phyloP scores from a whole-genome alignment of 345 rosid species.

The Moricandia moricandioides region DNA sequence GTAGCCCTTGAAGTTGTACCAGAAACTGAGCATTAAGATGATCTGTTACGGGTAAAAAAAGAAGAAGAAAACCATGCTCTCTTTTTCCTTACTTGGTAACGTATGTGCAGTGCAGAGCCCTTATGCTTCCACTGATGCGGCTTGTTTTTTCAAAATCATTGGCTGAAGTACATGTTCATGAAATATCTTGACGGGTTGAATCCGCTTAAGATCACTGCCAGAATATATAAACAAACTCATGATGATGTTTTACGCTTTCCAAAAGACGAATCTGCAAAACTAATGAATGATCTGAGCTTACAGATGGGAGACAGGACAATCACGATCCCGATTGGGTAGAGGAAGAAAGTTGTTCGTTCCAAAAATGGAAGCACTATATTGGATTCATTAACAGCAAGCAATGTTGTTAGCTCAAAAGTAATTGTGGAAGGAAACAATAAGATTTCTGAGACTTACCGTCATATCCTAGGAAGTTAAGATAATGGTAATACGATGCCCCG shows the following conservation, averaged over 20 bases:
- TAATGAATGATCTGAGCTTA: slow-evolving; percentile 46
- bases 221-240: not conserved
- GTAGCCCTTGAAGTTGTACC: too few species aligned
- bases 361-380: slow-evolving; percentile 86
- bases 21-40: too few species aligned
- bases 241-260: not conserved
- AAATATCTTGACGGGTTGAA: slow-evolving; percentile 97
- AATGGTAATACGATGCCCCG: slow-evolving; percentile 82
- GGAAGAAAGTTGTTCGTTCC: slow-evolving; percentile 96
- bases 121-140: slow-evolving; percentile 12
- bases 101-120: slow-evolving; percentile 35
- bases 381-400: not conserved
- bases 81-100: slow-evolving; percentile 24
- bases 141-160: slow-evolving; percentile 41
- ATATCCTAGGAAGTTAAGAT: slow-evolving; percentile 97
- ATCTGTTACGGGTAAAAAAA: not conserved
- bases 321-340: slow-evolving; percentile 81
- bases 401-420: not conserved
- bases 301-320: slow-evolving; percentile 82
- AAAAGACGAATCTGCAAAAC: not conserved
- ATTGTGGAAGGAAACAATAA: not conserved
- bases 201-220: slow-evolving; percentile 88
- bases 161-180: slow-evolving; percentile 89
- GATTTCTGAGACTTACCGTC: slow-evolving; percentile 58
- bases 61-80: not conserved